Base-by-base conservation (phyloP, 2,329 filamentous ascomycete genomes). In the Talaromyces piceae region DNA sequence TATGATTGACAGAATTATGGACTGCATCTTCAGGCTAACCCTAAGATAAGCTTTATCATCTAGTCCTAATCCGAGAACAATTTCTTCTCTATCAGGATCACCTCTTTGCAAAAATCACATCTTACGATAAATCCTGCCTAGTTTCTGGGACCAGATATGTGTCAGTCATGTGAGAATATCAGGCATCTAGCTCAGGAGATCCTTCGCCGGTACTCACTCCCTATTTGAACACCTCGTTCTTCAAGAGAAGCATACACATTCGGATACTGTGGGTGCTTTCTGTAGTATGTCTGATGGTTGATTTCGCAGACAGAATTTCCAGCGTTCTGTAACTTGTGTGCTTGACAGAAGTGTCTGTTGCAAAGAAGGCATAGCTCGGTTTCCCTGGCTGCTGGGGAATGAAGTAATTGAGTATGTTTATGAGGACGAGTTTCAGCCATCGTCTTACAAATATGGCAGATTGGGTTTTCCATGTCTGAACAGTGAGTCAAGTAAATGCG, bases 341-440 rank as follows among this genome's bases (percentile, higher is more conserved):
- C n/a, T 37, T 8, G 31, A 37, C 31, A 37, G 11, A 37, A 37
- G 13, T 44, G 5, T 3, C 41, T 44, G 41, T 27, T 44, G 41
- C 25, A 44, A 44, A 44, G 41, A 7, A 44, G 41, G 41, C 41
- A 47, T 31, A 13, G 4, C 11, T 13, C 43, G 22, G 16, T 26
- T 52, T 26, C 12, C 43, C 16, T 71, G 71, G 67, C 79, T 73
- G 2, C 45, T 6, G 45, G 45, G 22, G 25, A 37, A 16, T 37
- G 13, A 8, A 37, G 5, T 16, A 37, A 16, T 16, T 37, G 31
- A 37, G 31, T 16, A 37, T 37, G 31, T 16, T 37, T 37, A 13
- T 6, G 5, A 16, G 31, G n/a, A 18, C 31, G 30, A 33, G 30
- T 37, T 7, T 37, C 31, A 8, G 31, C 31, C 31, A 37, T 37